phyloP scores from a whole-genome alignment of 2,329 filamentous ascomycete genomes.

The Zymoseptoria tritici region DNA sequence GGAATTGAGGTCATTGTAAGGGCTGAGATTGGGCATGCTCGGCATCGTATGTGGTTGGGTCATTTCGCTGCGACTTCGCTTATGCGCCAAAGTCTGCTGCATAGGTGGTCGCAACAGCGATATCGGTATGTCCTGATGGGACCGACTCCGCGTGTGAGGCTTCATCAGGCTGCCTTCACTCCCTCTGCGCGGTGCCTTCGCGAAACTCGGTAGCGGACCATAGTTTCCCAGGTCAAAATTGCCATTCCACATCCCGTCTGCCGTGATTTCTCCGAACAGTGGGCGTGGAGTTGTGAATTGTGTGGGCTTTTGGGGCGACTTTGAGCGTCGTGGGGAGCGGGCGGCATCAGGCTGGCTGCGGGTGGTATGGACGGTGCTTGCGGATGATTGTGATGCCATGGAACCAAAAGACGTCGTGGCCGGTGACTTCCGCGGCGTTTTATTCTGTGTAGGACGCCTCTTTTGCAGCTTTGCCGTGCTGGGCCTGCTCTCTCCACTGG shows the following conservation, averaged over 20 bases:
- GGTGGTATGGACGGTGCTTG: slow-evolving; percentile 14
- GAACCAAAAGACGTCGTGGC: slow-evolving; percentile 21
- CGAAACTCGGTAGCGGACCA: slow-evolving; percentile 20
- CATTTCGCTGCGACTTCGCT: slow-evolving; percentile 29
- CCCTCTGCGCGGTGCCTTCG: slow-evolving; percentile 45
- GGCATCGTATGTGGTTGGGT: slow-evolving; percentile 17
- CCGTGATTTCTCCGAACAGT: slow-evolving; percentile 67
- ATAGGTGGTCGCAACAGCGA: slow-evolving; percentile 11
- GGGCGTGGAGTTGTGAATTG: slow-evolving; percentile 38
- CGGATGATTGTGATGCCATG: slow-evolving; percentile 23
- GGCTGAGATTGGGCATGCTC: slow-evolving; percentile 24
- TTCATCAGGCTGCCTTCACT: slow-evolving; percentile 62
- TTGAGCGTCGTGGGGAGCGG: slow-evolving; percentile 17
- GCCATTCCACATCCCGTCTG: slow-evolving; percentile 47
- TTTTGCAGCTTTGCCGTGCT: slow-evolving; percentile 24
- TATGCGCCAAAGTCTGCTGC: slow-evolving; percentile 23
- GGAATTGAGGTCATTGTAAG: slow-evolving; percentile 7
- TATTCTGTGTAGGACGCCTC: slow-evolving; percentile 19
- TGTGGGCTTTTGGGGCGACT: slow-evolving; percentile 13
- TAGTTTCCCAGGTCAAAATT: slow-evolving; percentile 26
- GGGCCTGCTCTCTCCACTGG: slow-evolving; percentile 16
- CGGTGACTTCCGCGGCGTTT: slow-evolving; percentile 22
- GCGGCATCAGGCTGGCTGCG: slow-evolving; percentile 24
- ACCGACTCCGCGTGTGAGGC: slow-evolving; percentile 48
- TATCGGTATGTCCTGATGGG: slow-evolving; percentile 35